A percentile compares a stretch with the other conserved stretches of the same genome.
phyloP scores from a whole-genome alignment of 306 rosid genomes.

The Cucurbita ficifolia region DNA sequence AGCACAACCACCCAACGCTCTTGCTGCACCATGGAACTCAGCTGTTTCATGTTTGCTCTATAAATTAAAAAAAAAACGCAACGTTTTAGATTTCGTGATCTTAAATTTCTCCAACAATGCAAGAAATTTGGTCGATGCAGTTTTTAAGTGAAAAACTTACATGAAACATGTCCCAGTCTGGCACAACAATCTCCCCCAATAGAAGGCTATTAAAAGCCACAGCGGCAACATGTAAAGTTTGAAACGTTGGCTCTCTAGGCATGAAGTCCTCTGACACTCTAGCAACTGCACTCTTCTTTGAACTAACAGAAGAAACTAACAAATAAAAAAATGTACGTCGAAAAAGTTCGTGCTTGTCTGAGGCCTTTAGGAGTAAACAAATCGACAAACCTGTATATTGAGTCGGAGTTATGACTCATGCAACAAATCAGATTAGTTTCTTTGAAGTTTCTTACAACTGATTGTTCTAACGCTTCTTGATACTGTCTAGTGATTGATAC shows the following conservation, averaged over 20 bases:
- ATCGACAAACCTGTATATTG: slow-evolving; percentile 38
- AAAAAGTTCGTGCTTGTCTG: neutral
- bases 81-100: neutral
- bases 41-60: slow-evolving; percentile 64
- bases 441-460: slow-evolving; percentile 37
- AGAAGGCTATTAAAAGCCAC: slow-evolving; percentile 65
- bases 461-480: slow-evolving; percentile 54
- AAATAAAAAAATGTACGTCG: neutral
- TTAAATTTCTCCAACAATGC: neutral
- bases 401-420: slow-evolving; percentile 55
- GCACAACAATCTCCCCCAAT: slow-evolving; percentile 56
- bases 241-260: slow-evolving; percentile 61
- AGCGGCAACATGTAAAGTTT: slow-evolving; percentile 56
- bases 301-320: slow-evolving; percentile 19
- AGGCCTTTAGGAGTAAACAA: neutral
- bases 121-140: too few relatives aligned
- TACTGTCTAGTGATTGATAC: slow-evolving; percentile 32
- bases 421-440: slow-evolving; percentile 41
- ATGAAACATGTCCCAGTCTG: slow-evolving; percentile 79
- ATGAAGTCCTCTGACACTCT: slow-evolving; percentile 78
- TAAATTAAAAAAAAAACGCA: neutral
- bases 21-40: slow-evolving; percentile 70
- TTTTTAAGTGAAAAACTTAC: slow-evolving; percentile 14
- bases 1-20: slow-evolving; percentile 76
- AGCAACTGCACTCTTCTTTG: slow-evolving; percentile 47